Evolutionary conservation across 176 grass and related monocot genomes (phyloP).

Genomic region (Lolium perenne): DNA sequence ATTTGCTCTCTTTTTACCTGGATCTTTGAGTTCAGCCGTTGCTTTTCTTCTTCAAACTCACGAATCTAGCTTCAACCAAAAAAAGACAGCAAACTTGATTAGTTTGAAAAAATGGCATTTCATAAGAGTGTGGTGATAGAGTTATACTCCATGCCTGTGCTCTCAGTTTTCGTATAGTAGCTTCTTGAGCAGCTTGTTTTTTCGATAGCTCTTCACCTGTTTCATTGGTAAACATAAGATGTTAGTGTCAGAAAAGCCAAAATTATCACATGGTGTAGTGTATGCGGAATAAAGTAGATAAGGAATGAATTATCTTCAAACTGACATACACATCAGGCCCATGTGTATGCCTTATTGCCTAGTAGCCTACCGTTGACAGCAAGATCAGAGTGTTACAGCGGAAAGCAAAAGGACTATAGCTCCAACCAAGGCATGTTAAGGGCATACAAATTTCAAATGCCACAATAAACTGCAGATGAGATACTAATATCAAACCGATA

Average conservation of each 20-base stretch:
- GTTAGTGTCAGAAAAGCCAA: not conserved
- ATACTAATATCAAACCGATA: not conserved
- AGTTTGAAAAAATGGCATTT: constrained; percentile 23
- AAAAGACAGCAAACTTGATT: constrained; percentile 24
- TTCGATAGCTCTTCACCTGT: constrained; percentile 97
- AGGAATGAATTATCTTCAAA: constrained; percentile 31
- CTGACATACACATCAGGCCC: not conserved
- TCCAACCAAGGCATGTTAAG: constrained; percentile 23
- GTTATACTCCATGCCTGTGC: constrained; percentile 74
- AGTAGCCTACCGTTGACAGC: constrained; percentile 2
- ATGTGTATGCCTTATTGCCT: constrained; percentile 12
- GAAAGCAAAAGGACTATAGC: not conserved
- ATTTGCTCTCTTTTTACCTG: constrained; percentile 63
- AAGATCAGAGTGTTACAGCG: not conserved
- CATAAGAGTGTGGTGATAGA: constrained; percentile 29
- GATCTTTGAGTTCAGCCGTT: constrained; percentile 90
- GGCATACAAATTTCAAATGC: constrained; percentile 8
- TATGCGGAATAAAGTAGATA: not conserved
- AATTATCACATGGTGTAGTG: not conserved
- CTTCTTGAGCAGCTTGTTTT: constrained; percentile 99
- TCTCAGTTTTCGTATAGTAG: constrained; percentile 95
- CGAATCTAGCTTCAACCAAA: constrained; percentile 82
- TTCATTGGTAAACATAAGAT: constrained; percentile 44
- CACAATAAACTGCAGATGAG: constrained; percentile 16
- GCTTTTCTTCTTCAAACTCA: constrained; percentile 98